Percentiles rank a stretch among this genome's conserved stretches.
Conservation (phyloP, 164 flowering plant genomes). For the Magnolia kwangsiensis region DNA sequence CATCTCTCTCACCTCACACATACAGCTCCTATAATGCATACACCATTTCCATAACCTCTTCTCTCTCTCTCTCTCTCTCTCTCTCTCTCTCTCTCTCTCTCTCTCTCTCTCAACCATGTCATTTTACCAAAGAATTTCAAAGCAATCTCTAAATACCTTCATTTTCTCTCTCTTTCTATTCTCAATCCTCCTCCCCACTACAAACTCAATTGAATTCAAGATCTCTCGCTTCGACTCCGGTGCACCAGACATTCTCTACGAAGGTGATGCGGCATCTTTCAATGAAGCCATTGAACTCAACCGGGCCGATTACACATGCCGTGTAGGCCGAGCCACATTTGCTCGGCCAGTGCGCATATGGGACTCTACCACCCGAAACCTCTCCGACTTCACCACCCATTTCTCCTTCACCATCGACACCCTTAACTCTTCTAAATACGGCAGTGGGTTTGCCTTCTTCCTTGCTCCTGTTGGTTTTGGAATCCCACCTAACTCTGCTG, state of each 20-base stretch:
- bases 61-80: neutral
- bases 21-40: neutral
- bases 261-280: slow-evolving; percentile 3
- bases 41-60: neutral
- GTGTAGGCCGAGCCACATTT: slow-evolving; percentile 16
- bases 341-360: slow-evolving; percentile 3
- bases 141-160: neutral
- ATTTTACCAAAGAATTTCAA: neutral
- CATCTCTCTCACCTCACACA: neutral
- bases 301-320: neutral
- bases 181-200: slow-evolving; percentile 3
- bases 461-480: slow-evolving; percentile 26
- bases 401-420: slow-evolving; percentile 41
- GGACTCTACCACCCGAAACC: slow-evolving; percentile 9
- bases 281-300: slow-evolving; percentile 13
- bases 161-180: neutral
- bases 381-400: slow-evolving; percentile 41
- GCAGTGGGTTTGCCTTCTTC: slow-evolving; percentile 37
- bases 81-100: neutral
- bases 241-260: neutral
- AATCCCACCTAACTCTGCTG: slow-evolving; percentile 33
- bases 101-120: neutral
- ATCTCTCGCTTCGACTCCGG: slow-evolving; percentile 1
- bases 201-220: slow-evolving; percentile 3
- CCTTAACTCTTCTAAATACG: neutral